These are phyloP conservation scores for Globisporangium solare DNA, from an alignment of 352 stramenopile genomes.

Conservation along the genomic window DNA sequence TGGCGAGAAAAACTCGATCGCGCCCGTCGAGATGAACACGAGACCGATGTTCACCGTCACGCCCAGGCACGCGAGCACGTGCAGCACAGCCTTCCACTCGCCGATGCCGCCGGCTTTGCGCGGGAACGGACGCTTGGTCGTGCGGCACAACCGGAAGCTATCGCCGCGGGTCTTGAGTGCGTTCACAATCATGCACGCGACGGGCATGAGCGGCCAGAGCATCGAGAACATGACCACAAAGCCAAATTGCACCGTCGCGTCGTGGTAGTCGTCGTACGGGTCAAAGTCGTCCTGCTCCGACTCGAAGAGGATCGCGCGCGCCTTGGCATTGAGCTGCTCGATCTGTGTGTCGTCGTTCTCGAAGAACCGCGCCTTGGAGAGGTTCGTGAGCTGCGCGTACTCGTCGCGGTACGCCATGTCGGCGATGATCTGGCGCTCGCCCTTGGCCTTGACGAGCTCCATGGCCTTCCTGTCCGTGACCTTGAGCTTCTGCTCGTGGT, in stretches of 20 bases:
- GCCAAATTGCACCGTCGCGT: constrained; percentile 77
- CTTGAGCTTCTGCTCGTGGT: constrained; percentile 59
- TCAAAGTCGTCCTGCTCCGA: constrained; percentile 77
- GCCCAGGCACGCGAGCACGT: constrained; percentile 57
- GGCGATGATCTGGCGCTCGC: constrained; percentile 50
- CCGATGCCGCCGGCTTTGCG: constrained; percentile 69
- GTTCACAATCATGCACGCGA: constrained; percentile 73
- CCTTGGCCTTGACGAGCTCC: constrained; percentile 62
- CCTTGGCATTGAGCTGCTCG: constrained; percentile 61
- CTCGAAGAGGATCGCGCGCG: constrained; percentile 69
- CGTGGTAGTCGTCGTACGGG: constrained; percentile 78
- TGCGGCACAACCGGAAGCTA: constrained; percentile 67
- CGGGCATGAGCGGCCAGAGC: constrained; percentile 78
- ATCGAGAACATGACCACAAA: constrained; percentile 88
- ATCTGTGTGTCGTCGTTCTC: constrained; percentile 63
- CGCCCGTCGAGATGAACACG: constrained; percentile 73
- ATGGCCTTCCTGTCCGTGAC: constrained; percentile 54
- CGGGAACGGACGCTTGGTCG: constrained; percentile 67
- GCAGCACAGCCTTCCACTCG: constrained; percentile 68
- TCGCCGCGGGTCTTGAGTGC: constrained; percentile 77
- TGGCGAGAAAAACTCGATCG: constrained; percentile 67
- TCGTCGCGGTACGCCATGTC: constrained; percentile 54
- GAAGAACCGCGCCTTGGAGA: constrained; percentile 61
- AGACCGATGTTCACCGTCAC: constrained; percentile 77
- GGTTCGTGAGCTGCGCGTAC: constrained; percentile 42